These are phyloP conservation scores for Rhamnella rubrinervis DNA, from an alignment of 331 rosid species.

Conservation along the genomic window DNA sequence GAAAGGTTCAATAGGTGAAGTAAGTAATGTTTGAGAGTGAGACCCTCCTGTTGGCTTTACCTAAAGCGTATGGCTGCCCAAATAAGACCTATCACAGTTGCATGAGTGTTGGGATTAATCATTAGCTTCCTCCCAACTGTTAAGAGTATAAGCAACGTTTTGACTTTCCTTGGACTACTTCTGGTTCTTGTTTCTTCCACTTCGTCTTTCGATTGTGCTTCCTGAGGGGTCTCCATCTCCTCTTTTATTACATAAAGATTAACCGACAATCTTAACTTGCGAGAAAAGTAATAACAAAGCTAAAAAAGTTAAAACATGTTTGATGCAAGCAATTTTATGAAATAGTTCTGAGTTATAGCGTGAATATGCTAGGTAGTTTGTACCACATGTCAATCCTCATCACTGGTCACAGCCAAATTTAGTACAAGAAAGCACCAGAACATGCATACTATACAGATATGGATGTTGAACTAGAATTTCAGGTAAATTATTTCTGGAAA, in stretches of 20 bases:
- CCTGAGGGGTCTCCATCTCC: constrained; percentile 52
- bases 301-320: no score
- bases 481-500: not conserved
- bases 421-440: not conserved
- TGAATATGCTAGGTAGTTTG: not conserved
- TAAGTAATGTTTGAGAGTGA: not conserved
- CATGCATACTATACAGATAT: not conserved
- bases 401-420: not conserved
- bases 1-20: not conserved
- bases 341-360: not conserved
- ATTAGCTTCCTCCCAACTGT: constrained; percentile 76
- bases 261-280: constrained; percentile 18
- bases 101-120: constrained; percentile 85
- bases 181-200: constrained; percentile 45
- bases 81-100: constrained; percentile 67
- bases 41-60: constrained; percentile 29
- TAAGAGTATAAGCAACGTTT: constrained; percentile 45
- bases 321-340: not conserved
- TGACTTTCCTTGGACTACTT: constrained; percentile 32
- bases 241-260: constrained; percentile 30
- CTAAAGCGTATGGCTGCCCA: constrained; percentile 84
- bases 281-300: not conserved
- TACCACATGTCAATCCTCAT: not conserved
- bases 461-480: not conserved
- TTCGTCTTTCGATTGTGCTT: constrained; percentile 64